These are phyloP conservation scores for Nissolia schottii DNA, from an alignment of 306 rosid species.

Conservation along the genomic window DNA sequence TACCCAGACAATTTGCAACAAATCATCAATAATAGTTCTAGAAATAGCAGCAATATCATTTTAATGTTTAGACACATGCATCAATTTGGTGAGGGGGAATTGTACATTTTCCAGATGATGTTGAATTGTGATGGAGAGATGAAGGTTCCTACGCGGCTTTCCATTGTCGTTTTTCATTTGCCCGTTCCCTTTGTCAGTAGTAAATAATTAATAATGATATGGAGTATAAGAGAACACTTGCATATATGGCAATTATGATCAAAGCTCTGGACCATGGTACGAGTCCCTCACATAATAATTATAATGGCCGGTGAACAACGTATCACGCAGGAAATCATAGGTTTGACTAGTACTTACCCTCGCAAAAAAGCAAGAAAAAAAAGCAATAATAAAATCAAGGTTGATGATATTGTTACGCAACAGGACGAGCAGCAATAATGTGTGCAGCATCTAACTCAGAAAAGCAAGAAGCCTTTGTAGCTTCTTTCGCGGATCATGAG, in stretches of 20 bases:
- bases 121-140: background rate
- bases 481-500: background rate
- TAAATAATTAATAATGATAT: background rate
- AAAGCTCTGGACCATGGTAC: background rate
- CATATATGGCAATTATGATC: background rate
- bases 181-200: background rate
- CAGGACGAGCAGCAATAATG: background rate
- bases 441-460: background rate
- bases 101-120: background rate
- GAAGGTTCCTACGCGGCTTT: background rate
- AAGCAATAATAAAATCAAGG: background rate
- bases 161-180: background rate
- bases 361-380: no score
- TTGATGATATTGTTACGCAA: background rate
- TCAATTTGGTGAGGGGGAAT: background rate
- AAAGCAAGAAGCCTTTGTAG: conserved; percentile 10
- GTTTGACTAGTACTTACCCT: background rate
- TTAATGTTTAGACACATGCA: background rate
- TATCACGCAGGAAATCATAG: background rate
- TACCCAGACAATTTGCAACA: background rate
- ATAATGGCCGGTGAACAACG: background rate
- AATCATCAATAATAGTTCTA: background rate
- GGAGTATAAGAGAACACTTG: background rate
- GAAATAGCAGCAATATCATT: background rate
- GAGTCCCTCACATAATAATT: background rate